Evolutionary conservation across 192 early-diverging fungal genomes (phyloP).

Genomic region (Umbelopsis isabellina): DNA sequence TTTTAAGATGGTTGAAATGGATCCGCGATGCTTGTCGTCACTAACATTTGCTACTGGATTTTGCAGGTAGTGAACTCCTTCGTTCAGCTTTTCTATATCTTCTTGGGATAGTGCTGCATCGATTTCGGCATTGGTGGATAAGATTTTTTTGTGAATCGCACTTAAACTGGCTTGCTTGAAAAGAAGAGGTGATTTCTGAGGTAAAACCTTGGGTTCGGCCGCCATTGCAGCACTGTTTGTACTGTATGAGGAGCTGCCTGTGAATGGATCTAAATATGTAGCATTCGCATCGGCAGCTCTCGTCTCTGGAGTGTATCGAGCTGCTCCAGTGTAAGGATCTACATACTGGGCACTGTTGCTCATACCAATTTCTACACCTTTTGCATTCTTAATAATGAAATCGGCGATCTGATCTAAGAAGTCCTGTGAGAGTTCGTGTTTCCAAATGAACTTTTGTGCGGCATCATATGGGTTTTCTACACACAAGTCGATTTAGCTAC

Average conservation of each 20-base stretch:
- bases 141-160: conserved; percentile 77
- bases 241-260: conserved; percentile 37
- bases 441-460: conserved; percentile 88
- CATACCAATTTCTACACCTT: conserved; percentile 59
- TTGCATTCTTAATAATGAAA: conserved; percentile 90
- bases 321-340: conserved; percentile 59
- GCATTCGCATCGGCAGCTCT: conserved; percentile 19
- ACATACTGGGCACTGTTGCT: conserved; percentile 29
- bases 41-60: background rate
- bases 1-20: conserved; percentile 13
- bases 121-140: conserved; percentile 63
- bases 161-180: conserved; percentile 71
- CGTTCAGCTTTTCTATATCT: conserved; percentile 22
- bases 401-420: conserved; percentile 93
- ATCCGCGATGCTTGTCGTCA: background rate
- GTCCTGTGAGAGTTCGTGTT: conserved; percentile 77
- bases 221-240: background rate
- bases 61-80: conserved; percentile 28
- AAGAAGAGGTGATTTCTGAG: conserved; percentile 53
- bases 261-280: conserved; percentile 64
- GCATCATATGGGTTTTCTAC: conserved; percentile 92
- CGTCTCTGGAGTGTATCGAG: conserved; percentile 62
- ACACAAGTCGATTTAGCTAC: background rate
- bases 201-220: conserved; percentile 17
- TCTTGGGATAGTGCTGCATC: conserved; percentile 33